These are phyloP conservation scores for Metschnikowia lochheadii DNA, from an alignment of 805 yeast species.

Conservation along the genomic window DNA sequence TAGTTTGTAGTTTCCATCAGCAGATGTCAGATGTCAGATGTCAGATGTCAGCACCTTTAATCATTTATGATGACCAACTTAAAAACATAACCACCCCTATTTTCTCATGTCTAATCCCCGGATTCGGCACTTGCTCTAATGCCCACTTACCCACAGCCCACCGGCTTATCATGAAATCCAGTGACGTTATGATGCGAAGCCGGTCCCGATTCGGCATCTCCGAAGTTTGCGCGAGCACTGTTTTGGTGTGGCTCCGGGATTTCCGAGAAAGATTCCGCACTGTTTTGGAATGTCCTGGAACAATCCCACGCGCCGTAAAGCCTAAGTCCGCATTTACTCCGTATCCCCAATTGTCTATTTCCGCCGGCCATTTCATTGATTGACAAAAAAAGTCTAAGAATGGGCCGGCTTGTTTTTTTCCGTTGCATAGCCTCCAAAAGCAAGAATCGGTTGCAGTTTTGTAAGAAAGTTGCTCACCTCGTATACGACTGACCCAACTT, in stretches of 20 bases:
- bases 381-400: no score
- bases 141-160: no score
- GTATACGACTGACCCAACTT: not conserved
- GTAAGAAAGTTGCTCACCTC: not conserved
- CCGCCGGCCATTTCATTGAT: not conserved
- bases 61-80: not conserved
- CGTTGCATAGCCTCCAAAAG: no score
- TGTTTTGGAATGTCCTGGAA: conserved; percentile 5
- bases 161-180: not conserved
- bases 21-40: no score
- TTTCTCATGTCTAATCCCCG: not conserved
- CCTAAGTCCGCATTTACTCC: conserved; percentile 1
- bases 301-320: conserved; percentile 1
- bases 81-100: no score
- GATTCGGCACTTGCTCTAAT: not conserved
- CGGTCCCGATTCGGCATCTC: not conserved
- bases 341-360: not conserved
- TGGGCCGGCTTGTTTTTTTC: no score
- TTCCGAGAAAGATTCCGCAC: conserved; percentile 1
- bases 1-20: not conserved
- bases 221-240: conserved; percentile 1
- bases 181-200: not conserved
- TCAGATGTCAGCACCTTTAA: not conserved
- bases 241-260: not conserved
- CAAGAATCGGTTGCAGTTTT: not conserved